These are phyloP conservation scores for Trichomonas tenax DNA, from an alignment of 208 protist genomes.

Conservation along the genomic window DNA sequence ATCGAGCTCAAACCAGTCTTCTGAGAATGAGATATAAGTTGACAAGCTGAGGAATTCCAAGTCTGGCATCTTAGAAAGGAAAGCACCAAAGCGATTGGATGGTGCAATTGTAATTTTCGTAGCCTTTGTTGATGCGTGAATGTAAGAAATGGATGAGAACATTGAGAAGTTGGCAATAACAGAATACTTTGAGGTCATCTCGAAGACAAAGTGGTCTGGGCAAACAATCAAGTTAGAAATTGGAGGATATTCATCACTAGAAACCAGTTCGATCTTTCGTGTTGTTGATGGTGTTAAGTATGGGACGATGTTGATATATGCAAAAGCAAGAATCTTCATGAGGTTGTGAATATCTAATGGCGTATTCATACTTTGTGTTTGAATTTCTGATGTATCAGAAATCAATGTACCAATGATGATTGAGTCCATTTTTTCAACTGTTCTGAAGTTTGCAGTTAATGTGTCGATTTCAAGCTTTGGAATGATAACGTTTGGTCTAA, in stretches of 20 bases:
- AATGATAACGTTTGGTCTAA: neutral
- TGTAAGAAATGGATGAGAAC: neutral
- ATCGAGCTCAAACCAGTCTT: neutral
- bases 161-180: neutral
- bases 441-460: neutral
- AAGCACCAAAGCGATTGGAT: neutral
- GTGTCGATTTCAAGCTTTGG: neutral
- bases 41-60: neutral
- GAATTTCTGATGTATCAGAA: neutral
- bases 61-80: neutral
- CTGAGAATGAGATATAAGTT: neutral
- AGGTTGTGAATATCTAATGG: neutral
- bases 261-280: neutral
- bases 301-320: neutral
- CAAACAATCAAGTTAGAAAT: neutral
- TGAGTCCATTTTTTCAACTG: neutral
- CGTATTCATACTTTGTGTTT: neutral
- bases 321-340: neutral
- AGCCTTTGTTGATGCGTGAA: neutral
- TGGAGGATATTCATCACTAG: neutral
- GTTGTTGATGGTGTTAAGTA: neutral
- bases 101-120: neutral
- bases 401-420: neutral
- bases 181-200: neutral
- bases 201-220: neutral